These are phyloP conservation scores for Eucalyptus pauciflora DNA, from an alignment of 345 rosid genomes.

Conservation along the genomic window DNA sequence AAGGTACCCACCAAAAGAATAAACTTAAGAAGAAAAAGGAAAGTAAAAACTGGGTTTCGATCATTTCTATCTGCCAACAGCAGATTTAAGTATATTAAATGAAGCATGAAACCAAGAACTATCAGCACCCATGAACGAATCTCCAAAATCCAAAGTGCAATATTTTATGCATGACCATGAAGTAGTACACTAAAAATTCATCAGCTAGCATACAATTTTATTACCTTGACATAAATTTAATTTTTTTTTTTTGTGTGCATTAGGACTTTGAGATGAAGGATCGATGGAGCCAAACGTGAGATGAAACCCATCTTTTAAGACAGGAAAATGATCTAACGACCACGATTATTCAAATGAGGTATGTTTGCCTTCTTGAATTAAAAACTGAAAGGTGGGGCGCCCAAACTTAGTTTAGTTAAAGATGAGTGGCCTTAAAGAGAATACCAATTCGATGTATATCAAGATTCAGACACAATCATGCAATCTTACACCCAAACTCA, in stretches of 20 bases:
- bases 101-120: background rate
- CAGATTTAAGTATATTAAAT: background rate
- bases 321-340: background rate
- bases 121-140: background rate
- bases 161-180: background rate
- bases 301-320: background rate
- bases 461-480: background rate
- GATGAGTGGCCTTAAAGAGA: background rate
- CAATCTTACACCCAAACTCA: background rate
- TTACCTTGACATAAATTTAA: background rate
- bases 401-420: background rate
- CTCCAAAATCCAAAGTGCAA: background rate
- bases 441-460: background rate
- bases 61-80: background rate
- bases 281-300: background rate
- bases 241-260: background rate
- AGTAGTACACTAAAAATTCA: background rate
- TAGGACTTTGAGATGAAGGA: background rate
- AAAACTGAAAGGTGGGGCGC: background rate
- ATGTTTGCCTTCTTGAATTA: background rate
- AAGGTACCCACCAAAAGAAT: background rate
- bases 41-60: background rate
- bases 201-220: background rate
- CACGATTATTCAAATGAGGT: background rate
- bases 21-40: background rate